Conservation (phyloP, 2,329 filamentous ascomycete genomes). For the Colletotrichum limetticola region DNA sequence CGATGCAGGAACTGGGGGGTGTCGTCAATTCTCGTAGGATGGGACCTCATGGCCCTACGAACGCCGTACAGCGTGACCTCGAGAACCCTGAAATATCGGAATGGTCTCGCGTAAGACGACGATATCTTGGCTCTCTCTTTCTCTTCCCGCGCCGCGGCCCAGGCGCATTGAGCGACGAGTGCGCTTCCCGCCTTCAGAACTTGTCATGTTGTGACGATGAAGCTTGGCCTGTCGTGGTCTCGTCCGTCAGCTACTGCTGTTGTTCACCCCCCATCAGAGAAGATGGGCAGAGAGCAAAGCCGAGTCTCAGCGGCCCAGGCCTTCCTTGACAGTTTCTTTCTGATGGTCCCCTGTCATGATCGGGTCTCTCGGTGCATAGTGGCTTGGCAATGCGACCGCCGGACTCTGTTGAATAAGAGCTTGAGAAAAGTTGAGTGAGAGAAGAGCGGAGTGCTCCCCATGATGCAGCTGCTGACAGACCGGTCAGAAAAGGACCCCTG, state of each 20-base stretch:
- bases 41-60: not conserved
- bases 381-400: slow-evolving; percentile 19
- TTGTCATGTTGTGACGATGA: slow-evolving; percentile 15
- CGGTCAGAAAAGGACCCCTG: slow-evolving; percentile 9
- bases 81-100: slow-evolving; percentile 5
- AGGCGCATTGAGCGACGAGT: slow-evolving; percentile 13
- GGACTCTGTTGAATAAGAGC: not conserved
- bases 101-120: not conserved
- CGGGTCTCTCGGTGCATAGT: slow-evolving; percentile 21
- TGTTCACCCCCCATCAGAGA: not conserved
- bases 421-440: not conserved
- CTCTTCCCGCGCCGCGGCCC: too few relatives aligned
- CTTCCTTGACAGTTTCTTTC: not conserved
- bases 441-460: not conserved
- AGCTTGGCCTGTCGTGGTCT: slow-evolving; percentile 29
- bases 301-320: slow-evolving; percentile 4
- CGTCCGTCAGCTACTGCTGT: not conserved
- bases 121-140: not conserved
- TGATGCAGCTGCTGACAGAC: not conserved
- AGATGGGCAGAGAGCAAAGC: not conserved
- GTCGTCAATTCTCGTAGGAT: not conserved
- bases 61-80: not conserved
- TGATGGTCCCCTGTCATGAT: slow-evolving; percentile 9
- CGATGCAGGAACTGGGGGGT: not conserved
- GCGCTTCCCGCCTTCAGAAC: not conserved